Conservation (phyloP, 2,329 filamentous ascomycete species). For the Verticillium klebahnii region DNA sequence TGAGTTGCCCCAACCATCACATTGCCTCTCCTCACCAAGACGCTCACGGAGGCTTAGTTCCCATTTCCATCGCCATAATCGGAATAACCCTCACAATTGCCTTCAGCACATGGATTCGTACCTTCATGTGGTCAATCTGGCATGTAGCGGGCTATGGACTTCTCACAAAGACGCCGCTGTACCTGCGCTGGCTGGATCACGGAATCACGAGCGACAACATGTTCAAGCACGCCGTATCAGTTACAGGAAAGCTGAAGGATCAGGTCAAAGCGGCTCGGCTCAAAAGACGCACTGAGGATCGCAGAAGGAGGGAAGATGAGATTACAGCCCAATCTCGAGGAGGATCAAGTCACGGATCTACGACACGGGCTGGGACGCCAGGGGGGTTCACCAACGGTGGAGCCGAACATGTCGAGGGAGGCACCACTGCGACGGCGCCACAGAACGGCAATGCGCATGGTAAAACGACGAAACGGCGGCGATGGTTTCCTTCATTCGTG, state of each 20-base stretch:
- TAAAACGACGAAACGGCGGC: background rate
- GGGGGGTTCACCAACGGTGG: background rate
- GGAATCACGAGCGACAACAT: background rate
- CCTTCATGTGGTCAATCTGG: background rate
- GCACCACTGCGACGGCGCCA: background rate
- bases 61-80: conserved; percentile 12
- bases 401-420: background rate
- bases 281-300: background rate
- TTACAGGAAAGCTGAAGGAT: background rate
- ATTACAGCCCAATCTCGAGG: background rate
- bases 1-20: conserved; percentile 6
- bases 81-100: conserved; percentile 12
- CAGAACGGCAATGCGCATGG: background rate
- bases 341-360: background rate
- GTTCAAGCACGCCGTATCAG: background rate
- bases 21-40: background rate
- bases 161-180: background rate
- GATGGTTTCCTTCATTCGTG: background rate
- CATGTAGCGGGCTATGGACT: background rate
- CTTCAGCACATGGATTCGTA: conserved; percentile 16
- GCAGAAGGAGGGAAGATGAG: background rate
- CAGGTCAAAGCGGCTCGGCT: background rate
- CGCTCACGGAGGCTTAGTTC: conserved; percentile 9
- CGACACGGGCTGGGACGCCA: background rate
- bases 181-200: background rate